Evolutionary conservation across 169 alveolate genomes (phyloP).

Genomic region (Plasmodium gallinaceum): DNA sequence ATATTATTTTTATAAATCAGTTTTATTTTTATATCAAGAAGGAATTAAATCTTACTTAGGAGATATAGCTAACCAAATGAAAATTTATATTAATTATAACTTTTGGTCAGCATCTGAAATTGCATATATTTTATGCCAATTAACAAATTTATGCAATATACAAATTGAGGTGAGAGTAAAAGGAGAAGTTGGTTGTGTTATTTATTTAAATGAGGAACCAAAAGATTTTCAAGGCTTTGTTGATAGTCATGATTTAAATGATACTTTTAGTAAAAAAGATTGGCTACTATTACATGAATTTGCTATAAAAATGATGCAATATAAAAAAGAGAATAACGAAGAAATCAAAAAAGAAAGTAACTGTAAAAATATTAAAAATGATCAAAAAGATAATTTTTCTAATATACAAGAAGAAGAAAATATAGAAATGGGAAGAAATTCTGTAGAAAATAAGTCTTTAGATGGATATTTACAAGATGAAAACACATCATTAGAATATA

Average conservation of each 20-base stretch:
- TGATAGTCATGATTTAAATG: constrained; percentile 83
- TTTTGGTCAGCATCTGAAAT: constrained; percentile 88
- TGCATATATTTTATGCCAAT: constrained; percentile 82
- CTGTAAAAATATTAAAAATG: background rate
- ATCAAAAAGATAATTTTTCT: background rate
- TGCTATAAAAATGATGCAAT: constrained; percentile 83
- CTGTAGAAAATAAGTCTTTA: too few species aligned
- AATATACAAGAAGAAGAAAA: background rate
- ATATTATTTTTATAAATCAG: constrained; percentile 82
- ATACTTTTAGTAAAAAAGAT: constrained; percentile 79
- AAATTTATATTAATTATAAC: constrained; percentile 83
- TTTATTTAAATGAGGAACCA: constrained; percentile 81
- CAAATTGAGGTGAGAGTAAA: constrained; percentile 84
- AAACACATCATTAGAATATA: too few species aligned
- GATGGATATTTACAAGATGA: too few species aligned
- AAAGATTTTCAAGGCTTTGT: constrained; percentile 81
- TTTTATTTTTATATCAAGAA: constrained; percentile 82
- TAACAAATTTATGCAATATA: constrained; percentile 78
- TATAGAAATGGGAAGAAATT: too few species aligned
- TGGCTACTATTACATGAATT: constrained; percentile 83
- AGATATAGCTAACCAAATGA: constrained; percentile 88
- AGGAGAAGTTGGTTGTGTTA: constrained; percentile 89
- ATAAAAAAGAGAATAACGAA: constrained; percentile 3
- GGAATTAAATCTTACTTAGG: constrained; percentile 87
- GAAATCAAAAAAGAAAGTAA: background rate